These are phyloP conservation scores for Exidia glandulosa DNA, from an alignment of 768 basidiomycete species.

Conservation along the genomic window DNA sequence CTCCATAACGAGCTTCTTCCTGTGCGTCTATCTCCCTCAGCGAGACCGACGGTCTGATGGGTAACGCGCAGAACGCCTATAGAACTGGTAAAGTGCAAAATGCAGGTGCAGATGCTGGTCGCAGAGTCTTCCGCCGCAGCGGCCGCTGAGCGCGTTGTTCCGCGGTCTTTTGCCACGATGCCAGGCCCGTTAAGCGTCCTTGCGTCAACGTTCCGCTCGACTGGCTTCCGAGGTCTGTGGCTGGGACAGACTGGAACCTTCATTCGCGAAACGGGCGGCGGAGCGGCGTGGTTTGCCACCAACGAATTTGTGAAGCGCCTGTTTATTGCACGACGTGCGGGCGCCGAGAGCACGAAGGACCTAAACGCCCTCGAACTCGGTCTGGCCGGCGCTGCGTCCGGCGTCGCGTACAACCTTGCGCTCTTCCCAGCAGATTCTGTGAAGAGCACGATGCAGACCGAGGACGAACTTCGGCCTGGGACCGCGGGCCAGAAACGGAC, in stretches of 20 bases:
- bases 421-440: constrained; percentile 92
- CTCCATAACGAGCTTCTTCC: constrained; percentile 69
- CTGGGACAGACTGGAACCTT: constrained; percentile 90
- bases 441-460: constrained; percentile 92
- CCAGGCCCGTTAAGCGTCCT: constrained; percentile 71
- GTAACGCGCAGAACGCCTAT: constrained; percentile 64
- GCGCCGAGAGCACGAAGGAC: constrained; percentile 30
- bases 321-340: constrained; percentile 45
- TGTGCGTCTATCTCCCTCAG: constrained; percentile 40
- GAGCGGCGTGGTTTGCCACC: constrained; percentile 81
- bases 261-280: constrained; percentile 86
- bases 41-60: background rate
- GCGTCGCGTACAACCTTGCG: constrained; percentile 75
- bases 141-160: constrained; percentile 2
- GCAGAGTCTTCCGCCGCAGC: constrained; percentile 11
- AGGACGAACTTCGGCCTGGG: constrained; percentile 67
- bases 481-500: constrained; percentile 25
- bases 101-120: constrained; percentile 89
- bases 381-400: constrained; percentile 76
- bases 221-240: constrained; percentile 86
- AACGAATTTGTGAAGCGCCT: constrained; percentile 65
- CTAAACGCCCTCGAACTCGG: constrained; percentile 75
- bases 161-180: constrained; percentile 22
- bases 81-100: constrained; percentile 92
- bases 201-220: constrained; percentile 44